Evolutionary conservation across 1,284 basidiomycete species (phyloP), one percentile per base, ranked within the genome.

Genomic region (Fomitopsis pinicola): DNA sequence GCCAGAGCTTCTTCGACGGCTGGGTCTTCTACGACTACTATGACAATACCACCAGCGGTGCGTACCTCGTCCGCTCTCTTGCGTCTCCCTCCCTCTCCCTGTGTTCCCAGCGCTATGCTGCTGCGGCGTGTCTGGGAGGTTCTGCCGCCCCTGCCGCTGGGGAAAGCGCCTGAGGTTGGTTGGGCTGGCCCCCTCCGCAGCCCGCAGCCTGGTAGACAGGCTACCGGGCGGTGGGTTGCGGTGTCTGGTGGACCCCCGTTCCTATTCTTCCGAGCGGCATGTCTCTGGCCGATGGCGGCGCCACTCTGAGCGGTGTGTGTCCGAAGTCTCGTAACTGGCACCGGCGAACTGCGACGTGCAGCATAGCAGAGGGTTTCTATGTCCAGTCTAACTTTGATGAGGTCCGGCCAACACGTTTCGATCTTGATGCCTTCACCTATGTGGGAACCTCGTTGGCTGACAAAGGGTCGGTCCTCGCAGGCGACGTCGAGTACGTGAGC

Each of bases 21-120:
- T 87, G 83, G 83, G 72, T 80, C 62, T 87, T 83, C 68, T 85
- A 82, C 63, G 83, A 81, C 2, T 73, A 65, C 58, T 79, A 71
- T 60, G 84, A 86, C 66, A 85, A 85, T 62, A 64, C 82, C 45
- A 86, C 84, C 38, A 66, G 64, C 19, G 71, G 71, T 69, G 46
- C 48, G 68, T 63, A 33, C 30, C 30, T 2, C 22, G 22, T 22
- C 22, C 22, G 22, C 22, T 22, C 3, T 17, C n/a, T 17, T 38
- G 6, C 22, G 17, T 15, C 35, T 54, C 33, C 17, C 35, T 54
- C 33, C 17, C 8, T 19, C 30, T 17, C 9, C 9, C 35, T 38
- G 33, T 12, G 17, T 14, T 28, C 19, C 4, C 26, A 17, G 19
- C 30, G 8, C 30, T 33, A 33, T 33, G 22, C 22, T 22, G 22